phyloP scores from a whole-genome alignment of 768 basidiomycete species.

The Mycena venus region DNA sequence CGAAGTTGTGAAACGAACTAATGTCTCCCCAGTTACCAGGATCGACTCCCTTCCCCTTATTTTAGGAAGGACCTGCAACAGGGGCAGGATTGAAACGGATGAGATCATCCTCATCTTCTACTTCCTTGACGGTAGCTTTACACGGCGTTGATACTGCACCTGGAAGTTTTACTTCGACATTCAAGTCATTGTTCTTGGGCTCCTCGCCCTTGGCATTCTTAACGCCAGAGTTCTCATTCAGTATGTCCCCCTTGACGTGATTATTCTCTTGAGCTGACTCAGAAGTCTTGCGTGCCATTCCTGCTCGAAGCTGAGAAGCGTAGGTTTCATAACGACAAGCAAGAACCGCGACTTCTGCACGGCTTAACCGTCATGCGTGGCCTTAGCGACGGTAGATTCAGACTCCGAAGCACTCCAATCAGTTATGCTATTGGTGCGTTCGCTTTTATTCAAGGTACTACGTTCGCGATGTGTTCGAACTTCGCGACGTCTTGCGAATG shows the following conservation, averaged over 20 bases:
- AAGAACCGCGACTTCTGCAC: not conserved
- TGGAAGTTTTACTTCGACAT: too few relatives aligned
- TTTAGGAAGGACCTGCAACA: not conserved
- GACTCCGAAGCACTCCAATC: not conserved
- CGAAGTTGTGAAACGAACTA: not conserved
- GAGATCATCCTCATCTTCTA: too few relatives aligned
- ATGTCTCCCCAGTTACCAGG: slow-evolving; percentile 2
- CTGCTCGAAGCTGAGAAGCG: not conserved
- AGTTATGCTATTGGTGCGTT: not conserved
- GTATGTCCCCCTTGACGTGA: too few relatives aligned
- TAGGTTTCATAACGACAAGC: not conserved
- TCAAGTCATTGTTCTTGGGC: too few relatives aligned
- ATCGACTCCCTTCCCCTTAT: not conserved
- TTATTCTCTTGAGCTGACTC: too few relatives aligned
- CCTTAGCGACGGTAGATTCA: not conserved
- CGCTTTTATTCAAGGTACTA: not conserved
- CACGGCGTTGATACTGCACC: too few relatives aligned
- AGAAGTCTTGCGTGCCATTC: too few relatives aligned
- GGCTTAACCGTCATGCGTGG: not conserved
- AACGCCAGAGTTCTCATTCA: too few relatives aligned
- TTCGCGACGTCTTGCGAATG: not conserved
- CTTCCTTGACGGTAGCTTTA: too few relatives aligned
- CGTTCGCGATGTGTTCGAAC: not conserved
- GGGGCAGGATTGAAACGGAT: too few relatives aligned
- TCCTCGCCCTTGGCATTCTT: too few relatives aligned